These are phyloP conservation scores for Triangularia setosa DNA, from an alignment of 2,329 filamentous ascomycete genomes.

Conservation along the genomic window DNA sequence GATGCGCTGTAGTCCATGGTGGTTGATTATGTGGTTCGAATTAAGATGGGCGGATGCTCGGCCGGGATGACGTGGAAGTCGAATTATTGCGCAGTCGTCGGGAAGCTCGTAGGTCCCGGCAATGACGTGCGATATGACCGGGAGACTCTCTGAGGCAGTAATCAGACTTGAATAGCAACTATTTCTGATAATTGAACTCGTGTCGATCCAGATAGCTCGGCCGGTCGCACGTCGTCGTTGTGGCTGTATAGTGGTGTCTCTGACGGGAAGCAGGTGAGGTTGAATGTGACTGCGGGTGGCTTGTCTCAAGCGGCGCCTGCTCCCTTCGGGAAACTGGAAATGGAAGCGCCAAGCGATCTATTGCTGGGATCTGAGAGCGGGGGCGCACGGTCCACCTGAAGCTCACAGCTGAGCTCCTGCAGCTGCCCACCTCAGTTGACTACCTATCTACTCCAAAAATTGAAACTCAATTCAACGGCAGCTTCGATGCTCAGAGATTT, in stretches of 20 bases:
- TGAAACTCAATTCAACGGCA: background rate
- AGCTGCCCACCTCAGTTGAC: no score
- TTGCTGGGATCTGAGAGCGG: background rate
- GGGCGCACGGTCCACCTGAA: background rate
- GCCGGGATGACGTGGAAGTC: constrained; percentile 22
- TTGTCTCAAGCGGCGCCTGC: background rate
- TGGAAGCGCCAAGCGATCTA: background rate
- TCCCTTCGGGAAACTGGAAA: background rate
- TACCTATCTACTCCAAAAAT: background rate
- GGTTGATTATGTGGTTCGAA: constrained; percentile 9
- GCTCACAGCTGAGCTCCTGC: background rate
- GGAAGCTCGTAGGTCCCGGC: background rate
- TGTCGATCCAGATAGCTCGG: background rate
- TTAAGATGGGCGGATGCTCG: background rate
- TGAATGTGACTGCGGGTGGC: constrained; percentile 1
- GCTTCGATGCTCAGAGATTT: background rate
- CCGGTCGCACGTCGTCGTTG: background rate
- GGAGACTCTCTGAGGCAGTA: background rate
- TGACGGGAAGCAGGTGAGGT: background rate
- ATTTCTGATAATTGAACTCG: background rate
- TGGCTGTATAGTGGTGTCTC: background rate
- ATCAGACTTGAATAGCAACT: background rate
- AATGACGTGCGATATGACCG: background rate
- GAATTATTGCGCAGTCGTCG: background rate
- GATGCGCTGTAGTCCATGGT: constrained; percentile 58